Evolutionary conservation across 2,329 filamentous ascomycete genomes (phyloP).

Genomic region (Peltaster fructicola): DNA sequence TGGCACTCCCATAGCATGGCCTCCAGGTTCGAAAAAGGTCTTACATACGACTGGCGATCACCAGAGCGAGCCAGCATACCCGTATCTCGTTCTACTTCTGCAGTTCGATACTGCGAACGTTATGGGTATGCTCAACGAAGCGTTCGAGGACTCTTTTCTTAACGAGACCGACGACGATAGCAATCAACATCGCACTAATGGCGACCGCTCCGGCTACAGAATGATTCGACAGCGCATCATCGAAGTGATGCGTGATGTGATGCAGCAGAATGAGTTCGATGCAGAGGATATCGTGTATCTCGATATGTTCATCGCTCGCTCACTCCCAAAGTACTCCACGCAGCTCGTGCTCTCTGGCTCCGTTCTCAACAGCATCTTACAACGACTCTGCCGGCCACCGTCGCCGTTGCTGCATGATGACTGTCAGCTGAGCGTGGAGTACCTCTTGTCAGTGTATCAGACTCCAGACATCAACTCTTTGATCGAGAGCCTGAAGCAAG

Average conservation of each 20-base stretch:
- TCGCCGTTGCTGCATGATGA: constrained; percentile 69
- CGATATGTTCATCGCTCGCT: constrained; percentile 96
- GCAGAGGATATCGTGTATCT: constrained; percentile 78
- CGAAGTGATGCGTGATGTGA: constrained; percentile 77
- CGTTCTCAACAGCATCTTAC: constrained; percentile 62
- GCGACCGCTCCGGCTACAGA: constrained; percentile 14
- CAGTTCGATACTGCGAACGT: constrained; percentile 84
- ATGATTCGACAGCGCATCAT: constrained; percentile 84
- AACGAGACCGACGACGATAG: constrained; percentile 48
- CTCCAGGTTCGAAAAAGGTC: constrained; percentile 41
- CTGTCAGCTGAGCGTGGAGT: constrained; percentile 92
- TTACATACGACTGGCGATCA: constrained; percentile 41
- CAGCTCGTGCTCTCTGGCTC: constrained; percentile 83
- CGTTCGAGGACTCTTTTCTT: constrained; percentile 85
- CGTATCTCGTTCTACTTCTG: constrained; percentile 67
- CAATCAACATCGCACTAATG: constrained; percentile 10
- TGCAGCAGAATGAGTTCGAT: constrained; percentile 61
- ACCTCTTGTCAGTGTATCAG: constrained; percentile 81
- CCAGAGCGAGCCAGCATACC: constrained; percentile 56
- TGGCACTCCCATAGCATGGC: constrained; percentile 60
- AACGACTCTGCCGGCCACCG: constrained; percentile 71
- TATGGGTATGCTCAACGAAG: constrained; percentile 87
- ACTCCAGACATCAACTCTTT: constrained; percentile 63
- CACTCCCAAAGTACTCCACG: constrained; percentile 89
- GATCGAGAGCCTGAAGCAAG: constrained; percentile 60